Evolutionary conservation across 2,329 filamentous ascomycete genomes (phyloP).

Genomic region (Stylonectria norvegica): DNA sequence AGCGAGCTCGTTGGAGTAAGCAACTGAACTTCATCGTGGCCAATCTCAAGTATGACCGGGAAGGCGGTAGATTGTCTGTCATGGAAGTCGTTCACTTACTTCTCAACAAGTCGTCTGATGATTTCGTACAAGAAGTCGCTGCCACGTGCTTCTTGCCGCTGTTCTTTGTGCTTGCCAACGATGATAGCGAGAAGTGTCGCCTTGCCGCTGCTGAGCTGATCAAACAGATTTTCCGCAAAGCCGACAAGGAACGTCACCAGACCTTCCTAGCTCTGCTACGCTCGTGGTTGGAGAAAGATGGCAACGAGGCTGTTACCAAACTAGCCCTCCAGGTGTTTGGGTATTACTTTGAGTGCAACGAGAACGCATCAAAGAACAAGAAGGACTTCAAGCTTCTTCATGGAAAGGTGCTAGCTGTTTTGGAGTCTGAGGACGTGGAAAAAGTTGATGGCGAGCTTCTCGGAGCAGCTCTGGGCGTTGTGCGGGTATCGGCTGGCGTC

Average conservation of each 20-base stretch:
- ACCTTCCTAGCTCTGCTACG: slow-evolving; percentile 69
- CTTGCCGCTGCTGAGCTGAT: slow-evolving; percentile 77
- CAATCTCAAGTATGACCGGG: slow-evolving; percentile 86
- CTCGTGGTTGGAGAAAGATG: slow-evolving; percentile 72
- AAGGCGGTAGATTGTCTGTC: slow-evolving; percentile 84
- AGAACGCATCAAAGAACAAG: slow-evolving; percentile 55
- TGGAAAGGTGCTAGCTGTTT: slow-evolving; percentile 49
- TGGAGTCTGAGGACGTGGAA: slow-evolving; percentile 52
- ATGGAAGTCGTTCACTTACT: slow-evolving; percentile 88
- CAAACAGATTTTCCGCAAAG: slow-evolving; percentile 74
- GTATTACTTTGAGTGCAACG: slow-evolving; percentile 73
- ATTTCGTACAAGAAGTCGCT: slow-evolving; percentile 77
- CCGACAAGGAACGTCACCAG: slow-evolving; percentile 67
- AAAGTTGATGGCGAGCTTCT: slow-evolving; percentile 67
- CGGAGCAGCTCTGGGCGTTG: slow-evolving; percentile 67
- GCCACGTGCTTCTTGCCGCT: slow-evolving; percentile 81
- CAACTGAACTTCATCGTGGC: slow-evolving; percentile 85
- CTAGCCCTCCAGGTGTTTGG: slow-evolving; percentile 78
- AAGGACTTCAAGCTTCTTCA: slow-evolving; percentile 66
- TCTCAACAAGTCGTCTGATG: slow-evolving; percentile 78
- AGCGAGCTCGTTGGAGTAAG: slow-evolving; percentile 81
- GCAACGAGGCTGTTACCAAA: slow-evolving; percentile 66
- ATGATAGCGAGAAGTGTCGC: slow-evolving; percentile 81
- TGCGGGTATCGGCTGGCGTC: slow-evolving; percentile 64
- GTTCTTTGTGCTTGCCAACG: slow-evolving; percentile 81